phyloP scores from a whole-genome alignment of 208 protist species.

The Kentomonas sorsogonicus region DNA sequence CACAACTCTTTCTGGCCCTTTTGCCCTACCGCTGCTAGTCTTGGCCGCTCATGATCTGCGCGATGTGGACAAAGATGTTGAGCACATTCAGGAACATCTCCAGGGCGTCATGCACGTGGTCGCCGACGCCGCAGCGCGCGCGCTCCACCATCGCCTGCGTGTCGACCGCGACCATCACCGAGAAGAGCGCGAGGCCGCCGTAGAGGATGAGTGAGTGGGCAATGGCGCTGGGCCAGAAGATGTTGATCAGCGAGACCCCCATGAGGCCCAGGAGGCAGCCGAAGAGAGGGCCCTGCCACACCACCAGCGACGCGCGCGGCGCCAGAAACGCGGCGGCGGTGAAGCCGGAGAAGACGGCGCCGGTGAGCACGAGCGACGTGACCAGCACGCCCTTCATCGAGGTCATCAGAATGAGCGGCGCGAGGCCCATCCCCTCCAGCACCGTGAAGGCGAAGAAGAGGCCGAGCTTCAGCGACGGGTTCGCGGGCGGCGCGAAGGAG shows the following conservation, averaged over 20 bases:
- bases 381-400: conserved; percentile 72
- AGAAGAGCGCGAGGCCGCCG: conserved; percentile 84
- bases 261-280: conserved; percentile 81
- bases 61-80: conserved; percentile 88
- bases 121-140: conserved; percentile 69
- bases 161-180: conserved; percentile 70
- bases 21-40: no score
- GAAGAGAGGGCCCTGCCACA: conserved; percentile 83
- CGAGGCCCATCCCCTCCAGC: conserved; percentile 82
- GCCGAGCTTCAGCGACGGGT: conserved; percentile 59
- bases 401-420: conserved; percentile 68
- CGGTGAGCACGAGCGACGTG: conserved; percentile 76
- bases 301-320: conserved; percentile 70
- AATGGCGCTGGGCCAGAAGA: conserved; percentile 85
- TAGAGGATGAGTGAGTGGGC: conserved; percentile 84
- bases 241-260: conserved; percentile 72
- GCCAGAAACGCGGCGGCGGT: conserved; percentile 77
- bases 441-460: conserved; percentile 77
- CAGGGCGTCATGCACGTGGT: conserved; percentile 79
- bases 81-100: conserved; percentile 84
- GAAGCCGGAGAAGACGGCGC: conserved; percentile 82
- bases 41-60: conserved; percentile 70
- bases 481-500: conserved; percentile 65
- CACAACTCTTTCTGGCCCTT: no score
- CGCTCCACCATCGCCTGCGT: conserved; percentile 90